Conservation (phyloP, 225 moss, liverwort and hornwort species). For the Asterella californica region DNA sequence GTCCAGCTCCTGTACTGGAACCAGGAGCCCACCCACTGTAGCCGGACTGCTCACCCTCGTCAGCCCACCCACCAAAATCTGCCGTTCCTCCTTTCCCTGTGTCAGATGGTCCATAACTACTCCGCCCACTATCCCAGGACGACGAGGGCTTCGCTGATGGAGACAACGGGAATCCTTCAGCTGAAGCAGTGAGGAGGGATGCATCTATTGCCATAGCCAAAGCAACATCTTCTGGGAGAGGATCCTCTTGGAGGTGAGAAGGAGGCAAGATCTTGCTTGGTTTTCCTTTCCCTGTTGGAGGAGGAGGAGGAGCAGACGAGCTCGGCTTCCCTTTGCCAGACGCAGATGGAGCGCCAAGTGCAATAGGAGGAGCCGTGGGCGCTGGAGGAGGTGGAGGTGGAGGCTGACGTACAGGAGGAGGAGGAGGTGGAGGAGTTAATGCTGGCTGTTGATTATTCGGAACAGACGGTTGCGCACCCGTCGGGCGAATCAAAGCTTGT, state of each 20-base stretch:
- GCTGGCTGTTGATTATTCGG: neutral
- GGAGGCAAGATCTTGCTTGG: conserved; percentile 39
- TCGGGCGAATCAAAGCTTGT: conserved; percentile 45
- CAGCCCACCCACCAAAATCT: conserved; percentile 46
- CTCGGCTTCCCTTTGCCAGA: conserved; percentile 2
- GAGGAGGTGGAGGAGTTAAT: conserved; percentile 16
- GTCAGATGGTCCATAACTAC: conserved; percentile 23
- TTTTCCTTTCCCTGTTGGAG: conserved; percentile 24
- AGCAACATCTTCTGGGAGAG: conserved; percentile 40
- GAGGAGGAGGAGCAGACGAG: conserved; percentile 24
- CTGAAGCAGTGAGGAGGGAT: conserved; percentile 56
- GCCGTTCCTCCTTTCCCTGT: conserved; percentile 25
- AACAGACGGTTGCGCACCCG: conserved; percentile 29
- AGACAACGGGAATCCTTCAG: conserved; percentile 54
- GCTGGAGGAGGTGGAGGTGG: conserved; percentile 17
- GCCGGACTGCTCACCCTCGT: conserved; percentile 32
- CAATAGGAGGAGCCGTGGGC: conserved; percentile 11
- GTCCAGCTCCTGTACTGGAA: conserved; percentile 60
- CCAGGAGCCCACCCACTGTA: conserved; percentile 48
- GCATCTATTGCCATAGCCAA: conserved; percentile 61
- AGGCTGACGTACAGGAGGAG: conserved; percentile 10
- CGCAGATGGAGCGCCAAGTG: conserved; percentile 1
- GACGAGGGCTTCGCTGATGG: conserved; percentile 27
- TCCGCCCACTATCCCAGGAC: conserved; percentile 33
- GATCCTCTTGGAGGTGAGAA: conserved; percentile 14